phyloP scores from a whole-genome alignment of 1,139 yeast species.

The Candida gigantensis region DNA sequence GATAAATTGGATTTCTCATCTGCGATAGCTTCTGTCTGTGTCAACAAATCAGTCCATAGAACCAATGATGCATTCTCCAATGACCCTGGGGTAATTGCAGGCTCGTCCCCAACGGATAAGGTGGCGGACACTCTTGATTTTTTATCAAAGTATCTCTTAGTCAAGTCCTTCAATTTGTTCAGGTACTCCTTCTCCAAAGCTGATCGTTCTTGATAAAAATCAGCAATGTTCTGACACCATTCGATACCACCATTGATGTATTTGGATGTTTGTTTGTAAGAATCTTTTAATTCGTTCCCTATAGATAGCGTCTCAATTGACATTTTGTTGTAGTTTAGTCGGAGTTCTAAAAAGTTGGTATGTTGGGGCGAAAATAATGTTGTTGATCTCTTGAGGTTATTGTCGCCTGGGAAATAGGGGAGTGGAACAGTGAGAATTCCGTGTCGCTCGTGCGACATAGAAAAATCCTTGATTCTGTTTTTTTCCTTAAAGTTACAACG shows the following conservation, averaged over 20 bases:
- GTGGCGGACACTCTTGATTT: conserved; percentile 69
- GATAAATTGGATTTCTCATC: conserved; percentile 64
- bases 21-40: conserved; percentile 82
- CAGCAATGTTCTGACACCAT: conserved; percentile 78
- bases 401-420: neutral
- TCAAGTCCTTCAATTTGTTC: conserved; percentile 59
- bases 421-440: neutral
- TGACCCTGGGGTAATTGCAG: conserved; percentile 92
- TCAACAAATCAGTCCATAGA: conserved; percentile 88
- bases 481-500: too few relatives aligned
- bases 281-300: conserved; percentile 77
- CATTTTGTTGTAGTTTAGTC: too few relatives aligned
- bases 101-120: conserved; percentile 88
- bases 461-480: neutral
- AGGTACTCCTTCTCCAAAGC: conserved; percentile 82
- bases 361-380: neutral
- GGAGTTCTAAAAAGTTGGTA: too few relatives aligned
- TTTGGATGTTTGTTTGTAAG: conserved; percentile 70
- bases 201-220: conserved; percentile 82
- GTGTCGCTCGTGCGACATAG: too few relatives aligned
- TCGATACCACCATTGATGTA: conserved; percentile 76
- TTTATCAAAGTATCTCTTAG: conserved; percentile 71
- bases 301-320: conserved; percentile 35
- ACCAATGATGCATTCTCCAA: conserved; percentile 88
- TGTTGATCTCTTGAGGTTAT: neutral